Percentiles rank a stretch among this genome's conserved stretches.
phyloP scores from a whole-genome alignment of 805 yeast species.

The Suhomyces sp. region DNA sequence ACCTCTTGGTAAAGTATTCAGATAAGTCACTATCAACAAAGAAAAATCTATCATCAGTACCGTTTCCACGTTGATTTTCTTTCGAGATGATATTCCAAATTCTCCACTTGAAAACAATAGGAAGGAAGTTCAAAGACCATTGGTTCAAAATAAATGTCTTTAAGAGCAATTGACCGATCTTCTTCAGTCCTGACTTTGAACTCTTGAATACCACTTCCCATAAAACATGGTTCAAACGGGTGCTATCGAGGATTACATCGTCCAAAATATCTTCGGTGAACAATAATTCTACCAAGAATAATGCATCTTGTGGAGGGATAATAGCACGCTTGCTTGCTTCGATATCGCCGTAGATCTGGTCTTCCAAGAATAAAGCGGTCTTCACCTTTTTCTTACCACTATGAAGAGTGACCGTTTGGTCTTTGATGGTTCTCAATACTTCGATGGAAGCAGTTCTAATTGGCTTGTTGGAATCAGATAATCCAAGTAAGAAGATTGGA shows the following conservation, averaged over 20 bases:
- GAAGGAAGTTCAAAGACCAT: conserved; percentile 41
- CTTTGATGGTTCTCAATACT: conserved; percentile 21
- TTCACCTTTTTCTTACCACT: conserved; percentile 30
- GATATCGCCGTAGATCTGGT: conserved; percentile 56
- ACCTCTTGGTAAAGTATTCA: conserved; percentile 39
- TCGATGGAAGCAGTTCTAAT: conserved; percentile 42
- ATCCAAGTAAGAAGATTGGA: conserved; percentile 57
- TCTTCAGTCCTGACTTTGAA: conserved; percentile 46
- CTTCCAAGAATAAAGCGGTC: conserved; percentile 44
- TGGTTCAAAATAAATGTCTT: conserved; percentile 69
- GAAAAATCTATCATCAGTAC: conserved; percentile 32
- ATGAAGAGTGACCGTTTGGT: conserved; percentile 38
- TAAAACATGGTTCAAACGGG: conserved; percentile 23
- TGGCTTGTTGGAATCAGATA: conserved; percentile 48
- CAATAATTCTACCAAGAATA: conserved; percentile 31
- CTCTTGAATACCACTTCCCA: conserved; percentile 41
- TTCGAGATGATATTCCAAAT: conserved; percentile 32
- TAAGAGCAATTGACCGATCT: conserved; percentile 53
- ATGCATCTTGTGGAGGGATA: conserved; percentile 67
- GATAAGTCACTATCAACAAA: conserved; percentile 32
- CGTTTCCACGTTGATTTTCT: conserved; percentile 22
- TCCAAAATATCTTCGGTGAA: conserved; percentile 20
- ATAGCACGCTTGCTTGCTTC: conserved; percentile 50
- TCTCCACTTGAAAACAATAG: conserved; percentile 50
- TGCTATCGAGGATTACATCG: conserved; percentile 31